A percentile compares a stretch with the other conserved stretches of the same genome.
Evolutionary conservation across 495 filamentous ascomycete species (phyloP).

Genomic region (Clohesyomyces aquaticus): DNA sequence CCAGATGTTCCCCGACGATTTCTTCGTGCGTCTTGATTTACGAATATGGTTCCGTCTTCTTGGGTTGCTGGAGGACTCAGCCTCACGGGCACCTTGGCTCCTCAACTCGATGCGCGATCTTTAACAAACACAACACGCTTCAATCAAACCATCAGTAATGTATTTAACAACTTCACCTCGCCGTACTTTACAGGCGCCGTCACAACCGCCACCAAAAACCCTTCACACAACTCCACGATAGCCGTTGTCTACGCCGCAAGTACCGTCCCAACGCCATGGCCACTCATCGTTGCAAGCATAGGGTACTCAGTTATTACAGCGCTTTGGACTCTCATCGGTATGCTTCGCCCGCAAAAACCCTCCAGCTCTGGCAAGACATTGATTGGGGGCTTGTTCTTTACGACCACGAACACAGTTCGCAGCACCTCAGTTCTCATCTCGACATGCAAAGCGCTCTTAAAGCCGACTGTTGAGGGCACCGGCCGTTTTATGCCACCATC

Average conservation of each 20-base stretch:
- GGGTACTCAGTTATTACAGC: constrained; percentile 15
- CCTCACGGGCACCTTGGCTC: constrained; percentile 13
- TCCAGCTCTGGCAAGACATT: constrained; percentile 8
- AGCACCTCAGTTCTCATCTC: constrained; percentile 19
- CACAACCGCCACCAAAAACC: constrained; percentile 16
- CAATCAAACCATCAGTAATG: constrained; percentile 17
- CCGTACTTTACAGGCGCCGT: constrained; percentile 14
- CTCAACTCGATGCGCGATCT: constrained; percentile 10
- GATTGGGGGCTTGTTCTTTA: constrained; percentile 21
- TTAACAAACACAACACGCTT: constrained; percentile 20
- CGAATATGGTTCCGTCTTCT: constrained; percentile 18
- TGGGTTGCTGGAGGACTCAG: constrained; percentile 9
- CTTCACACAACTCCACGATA: constrained; percentile 19
- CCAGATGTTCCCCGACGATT: constrained; percentile 3
- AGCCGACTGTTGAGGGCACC: constrained; percentile 13
- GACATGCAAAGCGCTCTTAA: constrained; percentile 12
- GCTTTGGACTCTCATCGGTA: constrained; percentile 17
- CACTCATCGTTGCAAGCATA: constrained; percentile 17
- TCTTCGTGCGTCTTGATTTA: constrained; percentile 10
- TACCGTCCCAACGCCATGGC: constrained; percentile 15
- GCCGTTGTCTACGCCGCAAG: constrained; percentile 12
- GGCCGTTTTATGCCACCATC: constrained; percentile 19
- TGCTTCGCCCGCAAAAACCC: constrained; percentile 13
- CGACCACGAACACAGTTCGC: constrained; percentile 16
- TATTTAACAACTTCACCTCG: constrained; percentile 14